phyloP scores from a whole-genome alignment of 2,329 filamentous ascomycete genomes.

The Calonectria montana region DNA sequence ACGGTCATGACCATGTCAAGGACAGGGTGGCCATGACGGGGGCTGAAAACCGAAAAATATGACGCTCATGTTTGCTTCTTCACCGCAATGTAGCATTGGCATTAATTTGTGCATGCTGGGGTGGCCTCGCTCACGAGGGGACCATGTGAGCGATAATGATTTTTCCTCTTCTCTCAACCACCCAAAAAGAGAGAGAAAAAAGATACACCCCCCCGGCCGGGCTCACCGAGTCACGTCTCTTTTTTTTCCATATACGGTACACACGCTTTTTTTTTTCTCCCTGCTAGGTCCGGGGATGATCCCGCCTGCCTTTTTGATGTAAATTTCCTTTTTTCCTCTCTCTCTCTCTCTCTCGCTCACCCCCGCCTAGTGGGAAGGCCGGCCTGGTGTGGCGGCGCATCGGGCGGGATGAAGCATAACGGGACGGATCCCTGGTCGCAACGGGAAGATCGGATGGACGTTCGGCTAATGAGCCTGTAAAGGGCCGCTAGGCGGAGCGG shows the following conservation, averaged over 20 bases:
- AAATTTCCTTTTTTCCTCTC: not conserved
- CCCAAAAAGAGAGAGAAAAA: not conserved
- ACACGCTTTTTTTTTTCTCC: not conserved
- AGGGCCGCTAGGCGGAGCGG: not conserved
- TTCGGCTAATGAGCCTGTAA: not conserved
- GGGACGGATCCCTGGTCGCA: constrained; percentile 13
- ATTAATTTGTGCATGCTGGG: constrained; percentile 5
- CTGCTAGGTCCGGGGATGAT: not conserved
- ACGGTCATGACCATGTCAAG: not conserved
- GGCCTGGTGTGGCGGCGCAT: constrained; percentile 6
- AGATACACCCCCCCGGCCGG: not conserved
- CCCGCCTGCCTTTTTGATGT: not conserved
- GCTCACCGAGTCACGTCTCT: not conserved
- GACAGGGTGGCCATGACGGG: not conserved
- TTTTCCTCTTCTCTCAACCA: not conserved
- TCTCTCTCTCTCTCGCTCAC: not conserved
- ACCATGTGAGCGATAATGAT: not conserved
- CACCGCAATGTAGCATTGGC: constrained; percentile 10
- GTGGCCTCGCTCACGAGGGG: not conserved
- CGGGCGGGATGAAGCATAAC: constrained; percentile 9
- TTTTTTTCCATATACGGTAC: not conserved
- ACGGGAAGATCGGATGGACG: constrained; percentile 23
- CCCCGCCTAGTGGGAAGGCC: not conserved
- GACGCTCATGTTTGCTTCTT: constrained; percentile 4
- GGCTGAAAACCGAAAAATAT: not conserved